Conservation (phyloP, 768 basidiomycete species). For the Panellus pusillus region DNA sequence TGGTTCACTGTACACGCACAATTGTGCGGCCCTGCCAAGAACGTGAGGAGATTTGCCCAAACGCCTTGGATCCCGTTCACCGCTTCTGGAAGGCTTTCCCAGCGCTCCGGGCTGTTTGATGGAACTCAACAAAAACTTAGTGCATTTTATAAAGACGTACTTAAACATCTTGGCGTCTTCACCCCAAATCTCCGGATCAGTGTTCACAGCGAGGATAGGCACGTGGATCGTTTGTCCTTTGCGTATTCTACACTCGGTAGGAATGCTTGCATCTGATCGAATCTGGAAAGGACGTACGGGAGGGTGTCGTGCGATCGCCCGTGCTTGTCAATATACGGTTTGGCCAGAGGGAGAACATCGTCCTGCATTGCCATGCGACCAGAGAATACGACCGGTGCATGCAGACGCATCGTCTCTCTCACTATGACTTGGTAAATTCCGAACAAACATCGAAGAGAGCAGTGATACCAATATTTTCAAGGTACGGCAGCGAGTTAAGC, state of each 20-base stretch:
- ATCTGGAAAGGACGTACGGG: conserved; percentile 5
- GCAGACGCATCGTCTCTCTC: conserved; percentile 7
- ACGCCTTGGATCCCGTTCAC: conserved; percentile 53
- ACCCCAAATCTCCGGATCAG: conserved; percentile 57
- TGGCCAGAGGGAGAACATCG: conserved; percentile 50
- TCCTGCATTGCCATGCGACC: conserved; percentile 48
- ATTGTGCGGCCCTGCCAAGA: conserved; percentile 47
- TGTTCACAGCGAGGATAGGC: conserved; percentile 54
- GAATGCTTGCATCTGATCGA: not conserved
- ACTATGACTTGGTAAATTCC: too few relatives aligned
- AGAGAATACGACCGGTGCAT: conserved; percentile 49
- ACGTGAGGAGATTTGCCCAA: conserved; percentile 59
- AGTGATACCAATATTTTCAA: conserved; percentile 19
- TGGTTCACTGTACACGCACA: not conserved
- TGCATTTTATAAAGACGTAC: conserved; percentile 30
- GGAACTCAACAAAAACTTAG: not conserved
- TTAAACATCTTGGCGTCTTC: conserved; percentile 62
- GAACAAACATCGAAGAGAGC: too few relatives aligned
- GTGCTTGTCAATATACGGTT: conserved; percentile 43
- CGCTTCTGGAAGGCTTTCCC: conserved; percentile 50
- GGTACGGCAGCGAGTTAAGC: not conserved
- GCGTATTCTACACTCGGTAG: conserved; percentile 28
- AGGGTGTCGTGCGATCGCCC: conserved; percentile 42
- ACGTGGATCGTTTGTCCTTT: conserved; percentile 48
- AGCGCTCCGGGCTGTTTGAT: conserved; percentile 59